These are phyloP conservation scores for Tetrapisispora pingtungensis DNA, from an alignment of 805 yeast species.

Conservation along the genomic window DNA sequence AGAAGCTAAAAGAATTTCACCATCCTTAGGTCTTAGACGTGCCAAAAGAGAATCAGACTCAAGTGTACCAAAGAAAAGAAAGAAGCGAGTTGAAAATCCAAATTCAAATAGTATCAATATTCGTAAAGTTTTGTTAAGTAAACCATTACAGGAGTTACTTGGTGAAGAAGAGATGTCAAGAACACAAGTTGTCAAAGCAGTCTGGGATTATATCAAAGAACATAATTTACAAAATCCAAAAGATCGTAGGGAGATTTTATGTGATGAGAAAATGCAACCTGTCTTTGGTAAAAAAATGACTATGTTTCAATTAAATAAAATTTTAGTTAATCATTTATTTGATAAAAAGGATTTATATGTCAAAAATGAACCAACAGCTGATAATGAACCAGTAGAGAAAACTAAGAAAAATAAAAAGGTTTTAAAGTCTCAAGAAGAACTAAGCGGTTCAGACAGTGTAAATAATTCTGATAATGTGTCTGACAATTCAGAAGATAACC, in stretches of 20 bases:
- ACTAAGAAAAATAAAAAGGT: neutral
- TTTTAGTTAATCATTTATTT: conserved; percentile 41
- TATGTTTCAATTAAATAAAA: conserved; percentile 49
- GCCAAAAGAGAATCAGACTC: neutral
- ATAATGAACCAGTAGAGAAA: neutral
- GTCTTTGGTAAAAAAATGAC: conserved; percentile 53
- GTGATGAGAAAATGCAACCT: conserved; percentile 47
- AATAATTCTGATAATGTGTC: no score
- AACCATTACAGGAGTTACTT: conserved; percentile 41
- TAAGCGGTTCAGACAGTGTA: neutral
- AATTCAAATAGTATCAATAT: conserved; percentile 28
- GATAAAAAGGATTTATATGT: conserved; percentile 1
- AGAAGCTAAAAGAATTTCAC: conserved; percentile 5
- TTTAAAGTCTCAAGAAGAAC: neutral
- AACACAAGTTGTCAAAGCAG: conserved; percentile 56
- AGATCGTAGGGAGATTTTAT: conserved; percentile 53
- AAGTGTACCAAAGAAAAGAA: conserved; percentile 8
- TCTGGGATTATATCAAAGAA: conserved; percentile 64
- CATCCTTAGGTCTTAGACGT: conserved; percentile 3
- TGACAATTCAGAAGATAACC: no score
- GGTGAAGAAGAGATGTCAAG: conserved; percentile 42
- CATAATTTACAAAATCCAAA: conserved; percentile 55
- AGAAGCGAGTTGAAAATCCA: conserved; percentile 6
- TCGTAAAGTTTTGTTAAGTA: conserved; percentile 41
- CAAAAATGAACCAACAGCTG: neutral